Conservation (phyloP, 805 yeast genomes). For the Deakozyma indianensis region DNA sequence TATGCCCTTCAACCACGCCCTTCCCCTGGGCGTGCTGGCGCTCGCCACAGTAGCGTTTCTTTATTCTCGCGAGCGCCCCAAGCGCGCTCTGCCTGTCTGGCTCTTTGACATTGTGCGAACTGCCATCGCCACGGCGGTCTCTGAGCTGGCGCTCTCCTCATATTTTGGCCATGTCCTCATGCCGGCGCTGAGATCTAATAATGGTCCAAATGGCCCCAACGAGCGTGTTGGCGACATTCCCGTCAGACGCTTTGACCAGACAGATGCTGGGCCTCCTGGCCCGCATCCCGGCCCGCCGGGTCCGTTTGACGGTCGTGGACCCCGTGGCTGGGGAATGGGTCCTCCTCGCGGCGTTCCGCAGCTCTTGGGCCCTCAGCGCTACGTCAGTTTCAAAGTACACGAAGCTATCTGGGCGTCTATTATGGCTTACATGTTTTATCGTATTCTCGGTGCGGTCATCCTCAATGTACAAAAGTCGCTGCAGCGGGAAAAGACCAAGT, state of each 20-base stretch:
- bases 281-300: not conserved
- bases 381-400: not conserved
- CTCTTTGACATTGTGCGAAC: conserved; percentile 4
- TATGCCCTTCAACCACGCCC: not conserved
- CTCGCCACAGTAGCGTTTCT: conserved; percentile 5
- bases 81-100: conserved; percentile 5
- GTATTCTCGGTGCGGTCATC: not conserved
- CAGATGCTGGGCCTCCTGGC: too few relatives aligned
- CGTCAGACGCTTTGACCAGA: not conserved
- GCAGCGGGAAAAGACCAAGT: not conserved
- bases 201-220: not conserved
- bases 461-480: not conserved
- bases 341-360: not conserved
- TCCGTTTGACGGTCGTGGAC: not conserved
- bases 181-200: not conserved
- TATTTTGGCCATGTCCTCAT: not conserved
- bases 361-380: not conserved
- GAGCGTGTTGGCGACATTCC: not conserved
- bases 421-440: not conserved
- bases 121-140: conserved; percentile 2
- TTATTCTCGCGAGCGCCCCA: conserved; percentile 6
- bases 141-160: conserved; percentile 3
- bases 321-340: not conserved
- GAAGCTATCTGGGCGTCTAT: not conserved
- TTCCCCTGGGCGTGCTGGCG: conserved; percentile 3